These are phyloP conservation scores for Atkinsonella hypoxylon DNA, from an alignment of 2,329 filamentous ascomycete species.

Conservation along the genomic window DNA sequence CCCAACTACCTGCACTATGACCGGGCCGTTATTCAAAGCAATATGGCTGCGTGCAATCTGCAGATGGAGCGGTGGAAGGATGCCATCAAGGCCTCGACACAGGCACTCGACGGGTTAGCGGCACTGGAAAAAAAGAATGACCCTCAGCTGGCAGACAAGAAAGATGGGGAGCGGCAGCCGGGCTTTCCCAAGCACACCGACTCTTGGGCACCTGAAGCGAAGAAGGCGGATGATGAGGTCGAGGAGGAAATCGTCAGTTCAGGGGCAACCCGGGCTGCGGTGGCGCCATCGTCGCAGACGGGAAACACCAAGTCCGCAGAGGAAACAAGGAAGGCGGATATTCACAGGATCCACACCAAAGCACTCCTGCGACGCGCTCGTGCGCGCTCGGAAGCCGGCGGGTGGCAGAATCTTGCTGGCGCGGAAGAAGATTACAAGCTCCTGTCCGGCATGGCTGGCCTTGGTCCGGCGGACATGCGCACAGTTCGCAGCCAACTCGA, in stretches of 20 bases:
- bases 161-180: neutral
- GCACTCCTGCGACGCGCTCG: conserved; percentile 69
- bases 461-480: conserved; percentile 54
- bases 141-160: conserved; percentile 25
- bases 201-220: conserved; percentile 7
- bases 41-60: conserved; percentile 79
- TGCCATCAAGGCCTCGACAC: conserved; percentile 60
- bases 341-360: conserved; percentile 69
- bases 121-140: conserved; percentile 35
- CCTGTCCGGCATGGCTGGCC: conserved; percentile 40
- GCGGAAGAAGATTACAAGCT: conserved; percentile 70
- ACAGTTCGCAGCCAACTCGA: conserved; percentile 56
- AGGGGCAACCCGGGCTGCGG: conserved; percentile 40
- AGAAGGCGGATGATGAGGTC: conserved; percentile 31
- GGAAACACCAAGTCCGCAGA: conserved; percentile 8
- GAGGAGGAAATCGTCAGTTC: conserved; percentile 49
- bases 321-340: conserved; percentile 37
- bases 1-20: conserved; percentile 83
- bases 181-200: neutral
- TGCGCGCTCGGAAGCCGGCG: conserved; percentile 56
- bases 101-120: conserved; percentile 62
- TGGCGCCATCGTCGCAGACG: conserved; percentile 19
- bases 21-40: conserved; percentile 74
- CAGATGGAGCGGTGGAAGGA: conserved; percentile 80
- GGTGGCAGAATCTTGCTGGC: conserved; percentile 69